Percentiles rank a stretch among this genome's conserved stretches.
Conservation (phyloP, 768 basidiomycete species). For the Phlegmacium glaucopus region DNA sequence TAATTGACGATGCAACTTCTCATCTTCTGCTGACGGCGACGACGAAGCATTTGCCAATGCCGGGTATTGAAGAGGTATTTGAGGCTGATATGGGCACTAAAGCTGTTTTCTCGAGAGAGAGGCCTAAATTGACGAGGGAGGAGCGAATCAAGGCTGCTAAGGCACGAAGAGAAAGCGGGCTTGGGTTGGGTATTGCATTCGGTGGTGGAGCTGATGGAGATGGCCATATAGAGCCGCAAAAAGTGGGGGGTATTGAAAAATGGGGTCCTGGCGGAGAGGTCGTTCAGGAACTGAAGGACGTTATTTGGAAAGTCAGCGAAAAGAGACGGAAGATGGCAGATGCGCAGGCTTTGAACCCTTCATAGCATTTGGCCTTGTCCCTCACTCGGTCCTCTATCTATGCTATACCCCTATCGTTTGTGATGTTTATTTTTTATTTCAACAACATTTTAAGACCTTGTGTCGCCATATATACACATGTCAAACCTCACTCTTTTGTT, state of each 20-base stretch:
- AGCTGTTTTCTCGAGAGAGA: constrained; percentile 46
- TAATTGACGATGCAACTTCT: constrained; percentile 50
- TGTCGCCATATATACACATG: too few relatives aligned
- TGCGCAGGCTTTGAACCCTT: background rate
- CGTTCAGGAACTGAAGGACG: constrained; percentile 81
- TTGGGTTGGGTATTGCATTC: constrained; percentile 21
- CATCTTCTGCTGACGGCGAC: constrained; percentile 53
- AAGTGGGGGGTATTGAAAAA: constrained; percentile 32
- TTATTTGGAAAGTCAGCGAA: constrained; percentile 85
- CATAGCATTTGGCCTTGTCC: background rate
- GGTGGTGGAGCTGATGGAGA: constrained; percentile 8
- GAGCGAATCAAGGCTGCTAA: constrained; percentile 67
- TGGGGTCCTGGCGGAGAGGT: constrained; percentile 80
- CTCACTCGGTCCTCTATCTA: background rate
- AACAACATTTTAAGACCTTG: too few relatives aligned
- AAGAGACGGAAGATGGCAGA: constrained; percentile 50
- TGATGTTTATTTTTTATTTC: too few relatives aligned
- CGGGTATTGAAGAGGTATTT: constrained; percentile 80
- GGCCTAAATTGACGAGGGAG: constrained; percentile 66
- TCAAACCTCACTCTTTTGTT: too few relatives aligned
- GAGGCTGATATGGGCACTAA: constrained; percentile 57
- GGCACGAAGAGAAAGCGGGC: constrained; percentile 46
- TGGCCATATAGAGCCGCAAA: constrained; percentile 11
- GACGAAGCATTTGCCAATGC: constrained; percentile 53
- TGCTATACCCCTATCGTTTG: too few relatives aligned